Evolutionary conservation across 352 stramenopile species (phyloP), one percentile per base, ranked within the genome.

Genomic region (Phytopythium vexans): DNA sequence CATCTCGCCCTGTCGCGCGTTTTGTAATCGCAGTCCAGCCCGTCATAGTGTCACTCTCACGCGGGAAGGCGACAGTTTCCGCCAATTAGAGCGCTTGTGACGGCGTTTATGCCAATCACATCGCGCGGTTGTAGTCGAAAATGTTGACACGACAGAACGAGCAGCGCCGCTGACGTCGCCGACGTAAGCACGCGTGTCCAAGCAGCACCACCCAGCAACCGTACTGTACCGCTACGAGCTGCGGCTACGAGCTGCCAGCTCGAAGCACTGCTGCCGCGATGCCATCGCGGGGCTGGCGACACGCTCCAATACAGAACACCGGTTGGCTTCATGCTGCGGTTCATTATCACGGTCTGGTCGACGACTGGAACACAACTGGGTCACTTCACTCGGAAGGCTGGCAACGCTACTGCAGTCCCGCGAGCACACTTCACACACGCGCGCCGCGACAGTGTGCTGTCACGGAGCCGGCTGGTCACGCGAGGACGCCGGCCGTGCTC

Each of bases 401-500:
- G n/a, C n/a, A 43, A n/a, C 10, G 4, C 39, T 14, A 12, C 39
- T n/a, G n/a, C 39, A 10, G n/a, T 14, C 39, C 39, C 39, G n/a
- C n/a, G n/a, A n/a, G n/a, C n/a, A n/a, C n/a, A n/a, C n/a, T n/a
- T n/a, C n/a, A n/a, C n/a, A n/a, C n/a, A n/a, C n/a, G n/a, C n/a
- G n/a, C n/a, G n/a, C n/a, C n/a, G n/a, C n/a, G n/a, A n/a, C n/a
- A n/a, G n/a, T n/a, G n/a, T n/a, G n/a, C n/a, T n/a, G n/a, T n/a
- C n/a, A n/a, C n/a, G n/a, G n/a, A n/a, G n/a, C n/a, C n/a, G n/a
- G n/a, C 42, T 48, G 14, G 6, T 46, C 65, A 74, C 49, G 71
- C 33, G 37, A 78, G 54, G 8, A 82, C 57, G 9, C 74, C 76
- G 2, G 65, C 70, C 3, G 60, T 58, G 36, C 68, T 64, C 37